Evolutionary conservation across 2,329 filamentous ascomycete genomes (phyloP), one percentile per base, ranked within the genome.

Genomic region (Rasamsonia emersonii): DNA sequence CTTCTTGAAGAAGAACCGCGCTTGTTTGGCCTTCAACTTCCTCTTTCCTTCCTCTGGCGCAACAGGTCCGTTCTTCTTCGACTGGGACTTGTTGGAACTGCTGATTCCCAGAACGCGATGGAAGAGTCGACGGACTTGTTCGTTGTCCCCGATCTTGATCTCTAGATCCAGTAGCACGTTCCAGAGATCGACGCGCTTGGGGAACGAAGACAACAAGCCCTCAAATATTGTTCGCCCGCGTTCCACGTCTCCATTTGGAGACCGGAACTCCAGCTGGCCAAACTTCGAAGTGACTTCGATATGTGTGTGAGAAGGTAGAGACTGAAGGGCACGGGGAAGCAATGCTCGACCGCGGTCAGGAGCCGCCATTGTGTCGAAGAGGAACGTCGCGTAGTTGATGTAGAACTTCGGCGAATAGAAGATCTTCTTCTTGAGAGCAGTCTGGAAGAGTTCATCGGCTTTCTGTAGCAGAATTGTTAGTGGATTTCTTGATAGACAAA

Each of bases 181-280:
- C 89, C 89, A 96, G 31, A 96, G 67, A 54, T 95, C 86, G 38
- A 86, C 77, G 56, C 86, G 84, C 67, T 93, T 93, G 27, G 86
- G 85, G 66, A 81, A 94, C 4, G 82, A 80, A 20, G 77, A 74
- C 5, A 98, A 70, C 6, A 98, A 70, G 23, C 81, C 82, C 59
- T 95, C 89, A 49, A 96, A 96, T 52, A 96, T 80, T 16, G 93
- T 98, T 11, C 93, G 81, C 7, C 91, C 91, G 37, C 85, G 83
- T 63, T 98, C 93, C 3, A 86, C 68, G 47, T 93, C 84, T 33
- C 88, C 88, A 48, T 82, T 76, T 5, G 76, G 60, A 8, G 83
- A 89, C 43, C 79, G 81, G 71, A 93, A 98, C 60, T 98, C 91
- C 14, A 98, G 74, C 11, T 84, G 81, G 0, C 83, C 91, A 54